Conservation (phyloP, 306 rosid species). For the Mimosa bimucronata region DNA sequence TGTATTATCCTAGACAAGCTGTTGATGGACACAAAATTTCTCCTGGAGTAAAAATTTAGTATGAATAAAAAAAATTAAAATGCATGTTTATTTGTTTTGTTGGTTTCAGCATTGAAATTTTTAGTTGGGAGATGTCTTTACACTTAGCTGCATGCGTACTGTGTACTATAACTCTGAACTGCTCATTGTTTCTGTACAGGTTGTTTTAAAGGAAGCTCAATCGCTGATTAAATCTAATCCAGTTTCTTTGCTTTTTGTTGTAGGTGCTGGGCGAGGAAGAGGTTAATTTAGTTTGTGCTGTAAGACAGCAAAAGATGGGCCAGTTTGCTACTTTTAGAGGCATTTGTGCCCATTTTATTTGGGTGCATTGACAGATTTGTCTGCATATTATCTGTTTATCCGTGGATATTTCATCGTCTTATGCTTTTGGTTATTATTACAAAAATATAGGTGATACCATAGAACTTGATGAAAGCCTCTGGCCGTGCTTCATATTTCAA, state of each 20-base stretch:
- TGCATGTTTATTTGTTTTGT: not conserved
- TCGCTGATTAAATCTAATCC: constrained; percentile 28
- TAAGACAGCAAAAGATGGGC: constrained; percentile 37
- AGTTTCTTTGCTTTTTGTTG: constrained; percentile 14
- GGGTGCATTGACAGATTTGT: constrained; percentile 26
- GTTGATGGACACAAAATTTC: constrained; percentile 7
- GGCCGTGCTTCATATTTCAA: constrained; percentile 20
- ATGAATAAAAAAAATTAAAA: not conserved
- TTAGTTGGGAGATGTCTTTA: not conserved
- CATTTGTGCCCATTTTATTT: constrained; percentile 43
- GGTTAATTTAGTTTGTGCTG: constrained; percentile 48
- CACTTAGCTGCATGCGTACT: not conserved
- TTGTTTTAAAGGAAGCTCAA: not conserved
- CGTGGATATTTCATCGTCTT: constrained; percentile 11
- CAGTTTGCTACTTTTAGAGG: constrained; percentile 54
- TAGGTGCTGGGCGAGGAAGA: constrained; percentile 74
- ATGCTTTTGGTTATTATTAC: constrained; percentile 30
- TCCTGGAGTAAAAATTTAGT: not conserved
- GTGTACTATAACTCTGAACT: not conserved
- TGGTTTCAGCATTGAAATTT: not conserved
- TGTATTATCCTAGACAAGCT: constrained; percentile 14
- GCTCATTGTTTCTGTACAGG: not conserved
- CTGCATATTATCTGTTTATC: constrained; percentile 32
- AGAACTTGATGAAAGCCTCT: constrained; percentile 4
- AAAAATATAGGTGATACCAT: constrained; percentile 15